Evolutionary conservation across 1,284 basidiomycete genomes (phyloP).

Genomic region (Albatrellus sp.): DNA sequence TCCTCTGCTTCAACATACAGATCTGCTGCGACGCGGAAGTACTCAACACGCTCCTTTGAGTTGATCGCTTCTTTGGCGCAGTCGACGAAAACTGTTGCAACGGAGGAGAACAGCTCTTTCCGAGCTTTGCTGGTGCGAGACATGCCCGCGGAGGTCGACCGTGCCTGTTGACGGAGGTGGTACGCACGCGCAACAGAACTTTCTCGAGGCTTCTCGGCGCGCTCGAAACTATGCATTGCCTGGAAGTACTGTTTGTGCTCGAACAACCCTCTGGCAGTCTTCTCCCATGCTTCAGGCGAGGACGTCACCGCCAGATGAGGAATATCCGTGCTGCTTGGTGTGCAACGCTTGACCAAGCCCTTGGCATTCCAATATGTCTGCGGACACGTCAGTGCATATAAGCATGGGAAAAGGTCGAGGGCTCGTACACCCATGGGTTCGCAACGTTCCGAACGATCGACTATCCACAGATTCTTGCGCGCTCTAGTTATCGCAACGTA

Average conservation of each 20-base stretch:
- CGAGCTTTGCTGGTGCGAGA: constrained; percentile 13
- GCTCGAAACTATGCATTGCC: constrained; percentile 50
- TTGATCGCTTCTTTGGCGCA: background rate
- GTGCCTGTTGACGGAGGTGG: constrained; percentile 28
- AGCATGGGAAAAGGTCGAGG: background rate
- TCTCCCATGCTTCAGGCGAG: constrained; percentile 40
- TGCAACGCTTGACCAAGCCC: constrained; percentile 29
- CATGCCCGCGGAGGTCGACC: constrained; percentile 7
- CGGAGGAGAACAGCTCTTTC: constrained; percentile 21
- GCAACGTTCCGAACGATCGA: constrained; percentile 42
- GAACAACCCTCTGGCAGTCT: constrained; percentile 39
- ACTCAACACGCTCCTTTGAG: background rate
- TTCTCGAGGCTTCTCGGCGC: constrained; percentile 33
- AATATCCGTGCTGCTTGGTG: constrained; percentile 25
- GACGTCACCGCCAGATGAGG: constrained; percentile 38
- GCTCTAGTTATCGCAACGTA: constrained; percentile 65
- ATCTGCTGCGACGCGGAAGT: constrained; percentile 21
- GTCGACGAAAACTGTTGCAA: constrained; percentile 20
- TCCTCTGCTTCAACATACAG: constrained; percentile 41
- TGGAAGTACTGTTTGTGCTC: constrained; percentile 40
- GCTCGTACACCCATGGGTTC: constrained; percentile 43
- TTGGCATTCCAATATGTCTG: constrained; percentile 37
- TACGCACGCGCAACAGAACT: constrained; percentile 34
- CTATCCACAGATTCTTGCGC: constrained; percentile 55
- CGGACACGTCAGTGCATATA: background rate